Conservation (phyloP, 306 rosid species). For the Quercus cerris region DNA sequence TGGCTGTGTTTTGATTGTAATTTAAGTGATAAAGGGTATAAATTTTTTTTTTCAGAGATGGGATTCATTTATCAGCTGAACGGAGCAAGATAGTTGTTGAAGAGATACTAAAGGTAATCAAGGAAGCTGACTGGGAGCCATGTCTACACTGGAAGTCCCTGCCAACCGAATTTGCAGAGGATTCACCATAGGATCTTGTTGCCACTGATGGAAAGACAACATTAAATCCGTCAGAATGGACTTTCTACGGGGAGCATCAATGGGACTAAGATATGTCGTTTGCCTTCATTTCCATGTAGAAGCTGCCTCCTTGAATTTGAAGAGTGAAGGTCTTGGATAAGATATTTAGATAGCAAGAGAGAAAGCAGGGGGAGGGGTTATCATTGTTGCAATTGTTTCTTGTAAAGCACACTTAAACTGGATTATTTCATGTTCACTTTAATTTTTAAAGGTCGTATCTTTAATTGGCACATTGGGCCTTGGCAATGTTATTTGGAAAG, state of each 20-base stretch:
- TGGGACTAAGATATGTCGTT: constrained; percentile 56
- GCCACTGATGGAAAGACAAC: constrained; percentile 78
- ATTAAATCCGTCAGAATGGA: constrained; percentile 80
- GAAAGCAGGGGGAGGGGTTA: background rate
- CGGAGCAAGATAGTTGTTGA: constrained; percentile 84
- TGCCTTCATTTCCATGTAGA: background rate
- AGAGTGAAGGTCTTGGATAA: background rate
- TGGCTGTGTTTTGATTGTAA: no score
- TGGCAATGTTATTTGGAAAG: background rate
- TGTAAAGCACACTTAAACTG: no score
- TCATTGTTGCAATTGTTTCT: no score
- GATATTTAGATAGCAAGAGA: background rate
- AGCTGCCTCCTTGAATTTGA: background rate
- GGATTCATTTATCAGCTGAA: constrained; percentile 82
- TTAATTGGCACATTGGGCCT: no score
- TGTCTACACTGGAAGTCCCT: constrained; percentile 80
- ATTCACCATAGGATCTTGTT: constrained; percentile 81
- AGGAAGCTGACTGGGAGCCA: constrained; percentile 88
- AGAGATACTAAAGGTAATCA: constrained; percentile 74
- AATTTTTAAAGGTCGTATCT: background rate
- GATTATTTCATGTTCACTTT: background rate
- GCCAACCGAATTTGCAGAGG: constrained; percentile 75
- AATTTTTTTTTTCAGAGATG: constrained; percentile 53
- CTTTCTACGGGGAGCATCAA: constrained; percentile 60
- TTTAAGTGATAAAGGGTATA: background rate